Base-by-base conservation (phyloP, 2,329 filamentous ascomycete genomes). In the Paracamarosporium sp. region DNA sequence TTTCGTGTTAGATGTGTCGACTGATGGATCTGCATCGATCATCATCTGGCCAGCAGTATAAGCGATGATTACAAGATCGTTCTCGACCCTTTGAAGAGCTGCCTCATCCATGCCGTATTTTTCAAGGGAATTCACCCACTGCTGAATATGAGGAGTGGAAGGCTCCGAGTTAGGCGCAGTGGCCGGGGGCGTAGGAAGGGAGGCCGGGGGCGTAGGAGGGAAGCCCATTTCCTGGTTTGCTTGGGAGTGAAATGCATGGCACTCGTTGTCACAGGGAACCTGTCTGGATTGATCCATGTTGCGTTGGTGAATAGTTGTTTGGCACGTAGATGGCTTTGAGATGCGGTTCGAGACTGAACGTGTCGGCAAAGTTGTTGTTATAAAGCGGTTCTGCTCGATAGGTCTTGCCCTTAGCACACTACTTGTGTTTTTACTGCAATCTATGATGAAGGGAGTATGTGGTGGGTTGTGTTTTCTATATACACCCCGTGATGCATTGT, bases 41-140 rank as follows among this genome's bases (percentile, higher is more conserved):
- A 78, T 76, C 59, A 75, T 75, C 1, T 63, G 56, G 3, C 74
- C 75, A 1, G 66, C 74, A 1, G 55, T 59, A 20, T 63, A 60
- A 13, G 74, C 75, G 22, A 77, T 57, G 1, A 58, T 56, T 11
- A 71, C 53, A 0, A 75, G 63, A 3, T 64, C 36, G 40, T 63
- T 56, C 3, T 64, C 62, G 22, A 73, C 63, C 0, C 57, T 44
- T 2, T 43, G 44, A 1, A 74, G 63, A 22, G 55, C 53, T 1
- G 28, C 30, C 4, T 55, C 35, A 1, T 50, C 63, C 12, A 74
- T n/a, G 4, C 40, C 17, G 47, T 73, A 58, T 36, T 68, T 66
- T 3, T 57, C 50, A 3, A 73, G 56, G 2, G 46, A 51, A 8
- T 41, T 36, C 4, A 43, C 25, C 48, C 41, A 9, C 44, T 55